Evolutionary conservation across 768 basidiomycete species (phyloP), one percentile per base, ranked within the genome.

Genomic region (Kwoniella dendrophila): DNA sequence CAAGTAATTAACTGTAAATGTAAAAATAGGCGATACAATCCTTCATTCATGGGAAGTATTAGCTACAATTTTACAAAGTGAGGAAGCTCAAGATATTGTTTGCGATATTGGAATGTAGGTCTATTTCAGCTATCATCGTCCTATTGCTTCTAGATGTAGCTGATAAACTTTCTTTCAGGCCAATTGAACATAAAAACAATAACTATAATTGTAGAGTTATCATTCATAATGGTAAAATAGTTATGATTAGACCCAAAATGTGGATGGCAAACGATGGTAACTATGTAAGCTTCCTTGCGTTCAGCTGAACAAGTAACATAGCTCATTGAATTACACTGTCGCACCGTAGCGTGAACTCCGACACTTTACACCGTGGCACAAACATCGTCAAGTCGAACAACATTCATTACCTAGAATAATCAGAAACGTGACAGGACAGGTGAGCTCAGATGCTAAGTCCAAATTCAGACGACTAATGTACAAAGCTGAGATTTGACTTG

Each of bases 201-300:
- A 94, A 89, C 66, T 98, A 97, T 82, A 99, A 99, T 75, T 96
- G 92, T 78, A 88, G 96, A 20, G 83, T 98, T 34, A 88, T 98
- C 76, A 86, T 94, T 43, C 85, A 92, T 74, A 83, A 93, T 80
- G 83, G 86, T 57, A 85, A 90, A 80, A 93, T 99, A 62, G 80
- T 97, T 0, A 86, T 97, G 65, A 98, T 99, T 66, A 87, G 96
- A 24, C 96, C 96, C 0, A 99, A 98, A 82, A 94, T 99, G 94
- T 99, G 96, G 96, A 83, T 99, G 45, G 96, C 96, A 1, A 98
- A 98, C 74, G 92, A 96, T 71, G 96, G 96, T 3, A 98, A 98
- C 75, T 99, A 99, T 78, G 96, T 68, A 82, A 83, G 79, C 81
- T 89, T 71, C 81, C 89, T 90, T 26, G 26, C 32, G 54, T 24